Evolutionary conservation across 1,284 basidiomycete species (phyloP).

Genomic region (Marasmius tenuissimus): DNA sequence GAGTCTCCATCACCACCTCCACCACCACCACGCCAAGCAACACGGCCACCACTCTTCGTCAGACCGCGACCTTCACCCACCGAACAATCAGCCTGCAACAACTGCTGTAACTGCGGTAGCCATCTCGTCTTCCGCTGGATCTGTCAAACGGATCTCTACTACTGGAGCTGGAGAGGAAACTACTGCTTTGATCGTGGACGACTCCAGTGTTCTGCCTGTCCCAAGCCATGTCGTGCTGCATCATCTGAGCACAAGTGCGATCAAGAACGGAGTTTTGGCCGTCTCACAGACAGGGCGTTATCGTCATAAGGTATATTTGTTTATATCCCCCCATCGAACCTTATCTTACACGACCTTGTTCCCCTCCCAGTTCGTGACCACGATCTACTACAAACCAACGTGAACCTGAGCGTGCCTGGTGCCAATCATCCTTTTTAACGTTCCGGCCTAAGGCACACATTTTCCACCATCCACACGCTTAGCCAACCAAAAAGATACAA

Average conservation of each 20-base stretch:
- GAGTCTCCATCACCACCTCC: conserved; percentile 13
- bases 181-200: conserved; percentile 61
- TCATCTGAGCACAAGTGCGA: conserved; percentile 95
- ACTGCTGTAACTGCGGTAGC: conserved; percentile 2
- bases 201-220: conserved; percentile 90
- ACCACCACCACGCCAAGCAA: conserved; percentile 18
- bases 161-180: background rate
- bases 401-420: background rate
- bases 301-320: conserved; percentile 76
- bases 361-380: conserved; percentile 49
- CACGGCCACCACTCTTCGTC: conserved; percentile 23
- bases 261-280: conserved; percentile 91
- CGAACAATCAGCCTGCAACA: background rate
- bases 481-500: background rate
- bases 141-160: background rate
- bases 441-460: background rate
- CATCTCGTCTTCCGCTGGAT: background rate
- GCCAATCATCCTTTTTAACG: background rate
- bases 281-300: conserved; percentile 95
- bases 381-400: conserved; percentile 60
- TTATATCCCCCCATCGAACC: conserved; percentile 5
- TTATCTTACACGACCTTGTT: background rate
- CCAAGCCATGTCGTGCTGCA: conserved; percentile 90
- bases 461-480: background rate
- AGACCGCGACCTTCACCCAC: conserved; percentile 12